phyloP scores from a whole-genome alignment of 2,329 filamentous ascomycete genomes.

The Fusarium dimerum region DNA sequence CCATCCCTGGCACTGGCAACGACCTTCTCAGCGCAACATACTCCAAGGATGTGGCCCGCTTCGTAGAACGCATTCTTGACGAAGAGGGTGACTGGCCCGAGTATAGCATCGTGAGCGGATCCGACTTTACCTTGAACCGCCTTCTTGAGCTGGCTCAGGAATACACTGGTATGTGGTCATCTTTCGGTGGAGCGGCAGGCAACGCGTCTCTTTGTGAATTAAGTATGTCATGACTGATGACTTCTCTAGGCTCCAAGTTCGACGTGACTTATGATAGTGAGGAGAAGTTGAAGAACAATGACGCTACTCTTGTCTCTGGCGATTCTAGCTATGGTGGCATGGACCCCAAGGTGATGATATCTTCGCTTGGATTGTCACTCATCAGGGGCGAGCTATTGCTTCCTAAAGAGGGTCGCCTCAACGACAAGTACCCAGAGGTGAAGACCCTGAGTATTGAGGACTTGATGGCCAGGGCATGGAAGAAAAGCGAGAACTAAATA shows the following conservation, averaged over 20 bases:
- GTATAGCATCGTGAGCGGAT: background rate
- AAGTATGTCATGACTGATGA: background rate
- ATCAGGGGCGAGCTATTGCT: background rate
- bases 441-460: background rate
- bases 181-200: too few species aligned
- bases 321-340: background rate
- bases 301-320: background rate
- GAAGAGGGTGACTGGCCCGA: background rate
- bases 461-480: background rate
- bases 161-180: background rate
- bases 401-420: conserved; percentile 1
- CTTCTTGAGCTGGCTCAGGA: background rate
- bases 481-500: too few species aligned
- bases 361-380: background rate
- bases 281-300: background rate
- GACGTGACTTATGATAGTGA: background rate
- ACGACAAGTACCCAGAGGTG: background rate
- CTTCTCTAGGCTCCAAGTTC: background rate
- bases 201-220: too few species aligned
- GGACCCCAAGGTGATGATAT: background rate
- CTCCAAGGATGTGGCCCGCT: background rate
- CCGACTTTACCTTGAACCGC: background rate
- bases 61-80: background rate
- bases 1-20: background rate
- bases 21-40: background rate